phyloP scores from a whole-genome alignment of 768 basidiomycete genomes.

The Leccinum aurantiacum region DNA sequence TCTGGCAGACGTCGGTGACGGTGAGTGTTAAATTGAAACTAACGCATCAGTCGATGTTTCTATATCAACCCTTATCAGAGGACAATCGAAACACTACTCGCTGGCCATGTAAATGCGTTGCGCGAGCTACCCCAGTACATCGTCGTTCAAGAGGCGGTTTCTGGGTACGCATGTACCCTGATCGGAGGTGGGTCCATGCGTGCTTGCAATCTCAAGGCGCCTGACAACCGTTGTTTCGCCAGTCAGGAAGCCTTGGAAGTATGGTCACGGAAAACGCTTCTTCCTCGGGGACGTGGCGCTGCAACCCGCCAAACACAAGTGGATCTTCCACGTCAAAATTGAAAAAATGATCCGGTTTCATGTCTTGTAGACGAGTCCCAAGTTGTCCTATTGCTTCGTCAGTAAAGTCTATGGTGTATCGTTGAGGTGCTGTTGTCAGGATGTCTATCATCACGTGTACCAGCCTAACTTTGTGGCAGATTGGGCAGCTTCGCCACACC shows the following conservation, averaged over 20 bases:
- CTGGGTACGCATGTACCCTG: conserved; percentile 16
- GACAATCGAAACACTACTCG: conserved; percentile 27
- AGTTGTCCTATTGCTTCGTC: conserved; percentile 1
- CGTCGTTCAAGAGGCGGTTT: conserved; percentile 7
- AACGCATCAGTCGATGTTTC: background rate
- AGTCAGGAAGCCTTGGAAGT: conserved; percentile 30
- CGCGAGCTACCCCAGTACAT: conserved; percentile 18
- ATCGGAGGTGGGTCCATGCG: conserved; percentile 15
- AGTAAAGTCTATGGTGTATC: conserved; percentile 1
- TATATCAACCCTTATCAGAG: conserved; percentile 10
- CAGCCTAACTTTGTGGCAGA: conserved; percentile 38
- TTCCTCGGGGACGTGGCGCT: conserved; percentile 18
- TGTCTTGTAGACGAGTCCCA: background rate
- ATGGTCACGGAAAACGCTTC: conserved; percentile 30
- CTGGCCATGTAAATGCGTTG: conserved; percentile 17
- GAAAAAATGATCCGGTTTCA: background rate
- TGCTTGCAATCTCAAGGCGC: background rate
- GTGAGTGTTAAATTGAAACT: too few relatives aligned
- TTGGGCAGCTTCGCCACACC: too few relatives aligned
- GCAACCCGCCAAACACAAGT: conserved; percentile 27
- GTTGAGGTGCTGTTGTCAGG: conserved; percentile 1
- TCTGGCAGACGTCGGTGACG: too few relatives aligned
- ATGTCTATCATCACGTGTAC: conserved; percentile 2
- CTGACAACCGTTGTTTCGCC: conserved; percentile 8
- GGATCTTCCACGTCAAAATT: conserved; percentile 25